Percentiles rank a stretch among this genome's conserved stretches.
Evolutionary conservation across 192 early-diverging fungal species (phyloP).

Genomic region (Lobosporangium transversale): DNA sequence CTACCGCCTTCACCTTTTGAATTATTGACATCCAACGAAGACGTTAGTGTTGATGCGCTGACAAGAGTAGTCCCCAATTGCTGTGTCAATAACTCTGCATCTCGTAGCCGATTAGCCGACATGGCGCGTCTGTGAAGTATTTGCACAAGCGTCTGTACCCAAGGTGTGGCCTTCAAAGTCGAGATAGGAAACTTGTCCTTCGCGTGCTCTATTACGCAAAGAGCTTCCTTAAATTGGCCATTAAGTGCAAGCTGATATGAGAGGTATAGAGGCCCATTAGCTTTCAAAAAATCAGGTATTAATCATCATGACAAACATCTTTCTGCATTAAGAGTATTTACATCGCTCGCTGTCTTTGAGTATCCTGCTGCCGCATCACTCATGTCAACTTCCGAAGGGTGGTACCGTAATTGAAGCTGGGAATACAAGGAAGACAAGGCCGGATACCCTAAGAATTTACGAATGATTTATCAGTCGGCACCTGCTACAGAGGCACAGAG

Average conservation of each 20-base stretch:
- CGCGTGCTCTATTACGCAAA: conserved; percentile 22
- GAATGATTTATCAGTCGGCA: too few relatives aligned
- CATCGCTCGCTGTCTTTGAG: conserved; percentile 33
- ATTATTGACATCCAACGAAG: neutral
- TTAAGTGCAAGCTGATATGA: conserved; percentile 7
- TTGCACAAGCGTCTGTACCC: conserved; percentile 43
- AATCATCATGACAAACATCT: too few relatives aligned
- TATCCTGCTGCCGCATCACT: conserved; percentile 22
- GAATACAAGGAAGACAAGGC: conserved; percentile 32
- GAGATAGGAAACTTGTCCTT: conserved; percentile 23
- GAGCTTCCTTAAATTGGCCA: conserved; percentile 19
- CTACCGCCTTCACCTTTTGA: neutral
- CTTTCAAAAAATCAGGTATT: too few relatives aligned
- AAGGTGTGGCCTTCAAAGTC: conserved; percentile 27
- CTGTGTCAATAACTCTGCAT: conserved; percentile 25
- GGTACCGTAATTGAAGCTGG: conserved; percentile 34
- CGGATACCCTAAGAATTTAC: conserved; percentile 14
- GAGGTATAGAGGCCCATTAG: too few relatives aligned
- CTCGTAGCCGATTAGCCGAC: conserved; percentile 9
- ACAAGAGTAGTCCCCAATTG: conserved; percentile 22
- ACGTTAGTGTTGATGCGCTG: conserved; percentile 5
- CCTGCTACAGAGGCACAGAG: too few relatives aligned
- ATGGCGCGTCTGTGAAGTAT: conserved; percentile 34
- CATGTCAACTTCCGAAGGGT: conserved; percentile 23
- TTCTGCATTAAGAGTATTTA: too few relatives aligned